A percentile compares a stretch with the other conserved stretches of the same genome.
Evolutionary conservation across 371 early-diverging fungal genomes (phyloP).

Genomic region (Capniomyces stellatus): DNA sequence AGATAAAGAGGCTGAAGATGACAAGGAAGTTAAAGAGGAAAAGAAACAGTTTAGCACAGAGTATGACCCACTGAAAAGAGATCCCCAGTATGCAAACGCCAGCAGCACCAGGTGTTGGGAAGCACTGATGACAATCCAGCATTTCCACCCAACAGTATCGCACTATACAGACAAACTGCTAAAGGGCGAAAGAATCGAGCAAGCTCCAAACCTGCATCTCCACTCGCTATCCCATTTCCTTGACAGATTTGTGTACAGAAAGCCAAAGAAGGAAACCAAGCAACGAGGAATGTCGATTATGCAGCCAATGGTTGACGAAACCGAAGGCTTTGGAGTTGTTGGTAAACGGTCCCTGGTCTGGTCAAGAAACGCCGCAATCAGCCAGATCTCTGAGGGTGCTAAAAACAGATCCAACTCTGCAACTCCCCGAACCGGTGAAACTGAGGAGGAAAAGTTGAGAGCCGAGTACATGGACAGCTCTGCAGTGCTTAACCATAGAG

Average conservation of each 20-base stretch:
- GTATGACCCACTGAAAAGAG: constrained; percentile 75
- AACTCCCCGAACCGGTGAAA: too few relatives aligned
- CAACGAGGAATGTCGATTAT: constrained; percentile 30
- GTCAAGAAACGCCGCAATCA: not conserved
- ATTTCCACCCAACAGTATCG: constrained; percentile 84
- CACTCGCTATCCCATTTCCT: constrained; percentile 85
- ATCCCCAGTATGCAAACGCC: constrained; percentile 69
- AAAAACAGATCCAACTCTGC: not conserved
- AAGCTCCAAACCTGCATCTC: constrained; percentile 67
- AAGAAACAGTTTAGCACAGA: constrained; percentile 4
- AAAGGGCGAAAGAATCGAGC: constrained; percentile 41
- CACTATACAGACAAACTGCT: constrained; percentile 59
- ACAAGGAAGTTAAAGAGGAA: constrained; percentile 26
- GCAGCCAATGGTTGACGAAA: constrained; percentile 27
- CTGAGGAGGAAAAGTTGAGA: not conserved
- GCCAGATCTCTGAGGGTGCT: not conserved
- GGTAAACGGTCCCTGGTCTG: not conserved
- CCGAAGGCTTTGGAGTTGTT: not conserved
- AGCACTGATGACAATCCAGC: constrained; percentile 50
- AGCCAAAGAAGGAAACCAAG: constrained; percentile 41
- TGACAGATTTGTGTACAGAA: constrained; percentile 88
- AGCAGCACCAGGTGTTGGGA: constrained; percentile 79
- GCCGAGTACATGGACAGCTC: not conserved
- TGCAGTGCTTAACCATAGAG: too few relatives aligned
- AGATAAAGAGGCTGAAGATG: constrained; percentile 32